Conservation (phyloP, 2,329 filamentous ascomycete species). For the Periconia sp. region DNA sequence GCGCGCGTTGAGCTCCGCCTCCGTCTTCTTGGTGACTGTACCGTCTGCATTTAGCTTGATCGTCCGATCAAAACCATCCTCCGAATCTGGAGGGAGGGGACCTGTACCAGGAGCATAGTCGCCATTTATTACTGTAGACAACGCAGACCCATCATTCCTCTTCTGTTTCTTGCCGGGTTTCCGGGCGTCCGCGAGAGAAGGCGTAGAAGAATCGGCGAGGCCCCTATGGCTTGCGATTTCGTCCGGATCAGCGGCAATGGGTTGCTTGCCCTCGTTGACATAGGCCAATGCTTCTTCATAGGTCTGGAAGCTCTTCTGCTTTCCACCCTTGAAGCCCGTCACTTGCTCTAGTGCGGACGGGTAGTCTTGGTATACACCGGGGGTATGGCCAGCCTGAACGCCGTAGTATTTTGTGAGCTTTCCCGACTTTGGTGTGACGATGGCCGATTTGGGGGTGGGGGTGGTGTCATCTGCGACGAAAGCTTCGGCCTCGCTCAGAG, state of each 20-base stretch:
- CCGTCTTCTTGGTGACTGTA: constrained; percentile 57
- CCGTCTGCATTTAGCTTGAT: constrained; percentile 57
- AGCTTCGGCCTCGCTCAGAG: constrained; percentile 72
- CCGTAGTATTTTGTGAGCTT: constrained; percentile 60
- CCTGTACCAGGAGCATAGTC: constrained; percentile 54
- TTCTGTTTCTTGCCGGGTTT: constrained; percentile 43
- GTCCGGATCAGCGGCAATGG: constrained; percentile 5
- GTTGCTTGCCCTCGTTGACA: constrained; percentile 51
- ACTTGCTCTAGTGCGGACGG: constrained; percentile 71
- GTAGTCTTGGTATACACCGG: constrained; percentile 69
- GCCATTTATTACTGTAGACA: constrained; percentile 12
- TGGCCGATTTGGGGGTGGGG: constrained; percentile 17
- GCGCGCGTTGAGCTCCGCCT: constrained; percentile 48
- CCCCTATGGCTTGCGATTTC: constrained; percentile 29
- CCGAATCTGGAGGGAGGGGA: constrained; percentile 56
- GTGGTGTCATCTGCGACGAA: constrained; percentile 66
- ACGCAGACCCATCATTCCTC: constrained; percentile 26
- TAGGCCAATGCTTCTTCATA: constrained; percentile 74
- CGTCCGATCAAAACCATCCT: constrained; percentile 64
- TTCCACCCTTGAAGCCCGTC: constrained; percentile 68
- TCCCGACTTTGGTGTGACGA: constrained; percentile 32
- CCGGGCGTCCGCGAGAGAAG: constrained; percentile 22
- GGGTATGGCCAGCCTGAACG: constrained; percentile 59
- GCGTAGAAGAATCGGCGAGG: constrained; percentile 27
- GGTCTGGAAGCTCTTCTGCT: constrained; percentile 53